Percentiles rank a stretch among this genome's conserved stretches.
phyloP scores from a whole-genome alignment of 306 rosid genomes.

The Pueraria montana region DNA sequence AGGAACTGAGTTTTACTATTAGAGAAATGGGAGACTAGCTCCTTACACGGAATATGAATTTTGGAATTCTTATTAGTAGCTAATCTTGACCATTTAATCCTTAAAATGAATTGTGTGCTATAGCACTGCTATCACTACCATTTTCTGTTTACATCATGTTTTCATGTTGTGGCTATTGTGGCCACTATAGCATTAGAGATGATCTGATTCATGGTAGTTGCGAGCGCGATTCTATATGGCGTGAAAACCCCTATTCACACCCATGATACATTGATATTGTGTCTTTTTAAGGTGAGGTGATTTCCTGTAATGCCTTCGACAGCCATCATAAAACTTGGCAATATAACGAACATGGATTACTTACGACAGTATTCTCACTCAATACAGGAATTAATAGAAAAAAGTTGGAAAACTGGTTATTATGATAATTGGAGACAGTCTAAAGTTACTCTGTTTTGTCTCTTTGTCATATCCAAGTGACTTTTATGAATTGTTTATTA shows the following conservation, averaged over 20 bases:
- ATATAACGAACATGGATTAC: neutral
- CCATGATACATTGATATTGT: neutral
- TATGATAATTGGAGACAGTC: neutral
- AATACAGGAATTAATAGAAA: conserved; percentile 2
- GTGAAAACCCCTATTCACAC: neutral
- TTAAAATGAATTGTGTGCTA: neutral
- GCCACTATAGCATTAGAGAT: neutral
- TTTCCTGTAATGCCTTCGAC: neutral
- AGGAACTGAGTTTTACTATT: neutral
- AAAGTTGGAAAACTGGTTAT: neutral
- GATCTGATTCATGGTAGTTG: neutral
- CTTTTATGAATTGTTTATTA: neutral
- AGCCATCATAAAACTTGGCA: neutral
- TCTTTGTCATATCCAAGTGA: neutral
- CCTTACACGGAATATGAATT: neutral
- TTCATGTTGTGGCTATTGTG: neutral
- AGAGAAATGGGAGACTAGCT: conserved; percentile 12
- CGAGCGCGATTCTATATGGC: neutral
- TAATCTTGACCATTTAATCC: too few relatives aligned
- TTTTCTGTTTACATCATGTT: neutral
- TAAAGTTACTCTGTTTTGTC: neutral
- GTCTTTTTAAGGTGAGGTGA: neutral
- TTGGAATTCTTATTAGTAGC: too few relatives aligned
- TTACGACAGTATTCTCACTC: neutral
- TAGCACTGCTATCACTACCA: neutral